Evolutionary conservation across 495 filamentous ascomycete species (phyloP).

Genomic region (Podospora bellae-mahoneyi): DNA sequence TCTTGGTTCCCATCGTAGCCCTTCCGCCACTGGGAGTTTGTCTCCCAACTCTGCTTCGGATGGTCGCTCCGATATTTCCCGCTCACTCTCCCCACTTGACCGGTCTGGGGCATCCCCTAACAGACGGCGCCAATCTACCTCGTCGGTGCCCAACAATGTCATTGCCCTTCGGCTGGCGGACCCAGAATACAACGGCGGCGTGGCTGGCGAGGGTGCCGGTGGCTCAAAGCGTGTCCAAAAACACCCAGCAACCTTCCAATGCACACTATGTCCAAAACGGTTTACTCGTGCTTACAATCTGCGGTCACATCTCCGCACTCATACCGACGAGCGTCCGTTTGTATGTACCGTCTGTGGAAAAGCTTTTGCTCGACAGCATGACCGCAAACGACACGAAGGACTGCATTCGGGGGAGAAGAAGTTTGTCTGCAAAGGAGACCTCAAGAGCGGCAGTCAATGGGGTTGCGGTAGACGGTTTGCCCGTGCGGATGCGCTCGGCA

Average conservation of each 20-base stretch:
- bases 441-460: constrained; percentile 80
- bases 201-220: constrained; percentile 47
- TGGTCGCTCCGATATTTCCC: constrained; percentile 48
- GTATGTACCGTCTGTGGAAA: constrained; percentile 97
- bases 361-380: constrained; percentile 91
- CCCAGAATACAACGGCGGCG: constrained; percentile 66
- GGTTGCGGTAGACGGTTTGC: constrained; percentile 92
- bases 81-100: constrained; percentile 68
- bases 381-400: constrained; percentile 87
- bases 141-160: constrained; percentile 81
- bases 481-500: constrained; percentile 88
- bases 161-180: constrained; percentile 91
- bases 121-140: constrained; percentile 79
- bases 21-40: constrained; percentile 38
- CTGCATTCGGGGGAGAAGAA: constrained; percentile 93
- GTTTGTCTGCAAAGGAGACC: constrained; percentile 89
- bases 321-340: constrained; percentile 89
- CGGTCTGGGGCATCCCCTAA: constrained; percentile 54
- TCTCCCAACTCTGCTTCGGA: constrained; percentile 46
- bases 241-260: constrained; percentile 91
- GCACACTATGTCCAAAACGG: constrained; percentile 77
- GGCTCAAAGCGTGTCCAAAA: constrained; percentile 79
- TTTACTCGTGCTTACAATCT: constrained; percentile 89
- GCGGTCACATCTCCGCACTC: constrained; percentile 85
- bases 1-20: constrained; percentile 36